Evolutionary conservation across 371 early-diverging fungal species (phyloP), one percentile per base, ranked within the genome.

Genomic region (Blastocladiella emersonii): DNA sequence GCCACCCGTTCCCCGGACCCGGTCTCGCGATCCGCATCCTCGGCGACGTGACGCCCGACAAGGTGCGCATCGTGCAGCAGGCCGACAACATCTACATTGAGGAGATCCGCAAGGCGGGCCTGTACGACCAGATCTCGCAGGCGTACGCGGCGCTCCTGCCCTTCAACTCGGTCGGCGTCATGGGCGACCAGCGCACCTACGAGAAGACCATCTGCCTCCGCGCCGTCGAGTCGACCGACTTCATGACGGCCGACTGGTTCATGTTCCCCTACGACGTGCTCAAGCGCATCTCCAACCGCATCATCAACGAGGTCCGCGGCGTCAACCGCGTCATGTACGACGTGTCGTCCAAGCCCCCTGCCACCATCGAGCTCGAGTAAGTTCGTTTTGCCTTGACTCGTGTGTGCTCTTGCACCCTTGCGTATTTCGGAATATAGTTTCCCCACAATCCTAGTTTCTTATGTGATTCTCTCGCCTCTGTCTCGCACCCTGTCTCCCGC

Each of bases 1-100:
- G 97, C 66, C 97, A 97, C 71, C 97, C 97, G 45, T 97, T 97
- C 92, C 97, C 97, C 63, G 97, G 97, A 35, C 97, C 97, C 44
- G 97, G 95, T 70, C 91, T 97, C 71, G 97, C 97, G 59, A 97
- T 97, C 74, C 90, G 97, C 70, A 83, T 93, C 34, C 75, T 97
- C 12, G 97, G 97, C 62, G 97, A 95, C 76, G 37, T 59, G 17
- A 92, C 94, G 56, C 83, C 76, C 45, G 79, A 81, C 64, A 93
- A 97, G 75, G 93, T 97, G 32, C 84, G 80, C 63, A 97, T 97
- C 74, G 95, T 88, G 53, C 88, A 92, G 63, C 81, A 85, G 43
- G 97, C 95, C 51, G 97, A 97, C 78, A 75, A 88, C 72, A 97
- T 97, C 68, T 95, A 90, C 78, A 95, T 97, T 73, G 92, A 92